Evolutionary conservation across 371 early-diverging fungal genomes (phyloP).

Genomic region (Cokeromyces recurvatus): DNA sequence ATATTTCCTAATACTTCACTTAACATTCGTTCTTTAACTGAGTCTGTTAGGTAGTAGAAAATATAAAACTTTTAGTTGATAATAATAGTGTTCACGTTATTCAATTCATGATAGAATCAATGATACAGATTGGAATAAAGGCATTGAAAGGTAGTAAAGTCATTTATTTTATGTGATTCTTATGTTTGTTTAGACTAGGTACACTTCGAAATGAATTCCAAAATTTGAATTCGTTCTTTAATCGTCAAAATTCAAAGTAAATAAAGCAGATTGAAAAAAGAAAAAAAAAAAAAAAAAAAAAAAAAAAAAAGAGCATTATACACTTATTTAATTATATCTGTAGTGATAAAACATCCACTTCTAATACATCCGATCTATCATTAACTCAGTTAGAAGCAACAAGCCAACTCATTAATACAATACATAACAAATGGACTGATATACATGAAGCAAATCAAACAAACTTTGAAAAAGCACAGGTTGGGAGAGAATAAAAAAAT

Average conservation of each 20-base stretch:
- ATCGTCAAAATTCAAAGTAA: constrained; percentile 20
- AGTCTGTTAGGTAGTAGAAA: constrained; percentile 32
- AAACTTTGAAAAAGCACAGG: constrained; percentile 25
- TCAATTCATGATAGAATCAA: neutral
- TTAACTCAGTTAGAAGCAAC: constrained; percentile 20
- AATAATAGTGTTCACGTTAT: neutral
- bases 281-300: neutral
- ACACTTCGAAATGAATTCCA: constrained; percentile 28
- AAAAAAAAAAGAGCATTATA: no score
- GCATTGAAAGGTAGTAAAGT: constrained; percentile 21
- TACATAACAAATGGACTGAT: constrained; percentile 18
- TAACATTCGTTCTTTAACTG: constrained; percentile 32
- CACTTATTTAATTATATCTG: neutral
- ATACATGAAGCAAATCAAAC: constrained; percentile 18
- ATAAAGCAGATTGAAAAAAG: neutral
- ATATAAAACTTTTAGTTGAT: neutral
- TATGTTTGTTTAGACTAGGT: constrained; percentile 13
- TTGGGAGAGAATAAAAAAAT: constrained; percentile 11
- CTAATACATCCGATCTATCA: neutral
- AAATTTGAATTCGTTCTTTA: constrained; percentile 21
- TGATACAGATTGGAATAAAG: constrained; percentile 19
- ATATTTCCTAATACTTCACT: constrained; percentile 30
- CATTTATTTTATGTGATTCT: neutral
- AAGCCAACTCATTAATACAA: constrained; percentile 13
- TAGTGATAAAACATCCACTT: neutral